phyloP scores from a whole-genome alignment of 495 filamentous ascomycete genomes.

The Penicillium chermesinum region DNA sequence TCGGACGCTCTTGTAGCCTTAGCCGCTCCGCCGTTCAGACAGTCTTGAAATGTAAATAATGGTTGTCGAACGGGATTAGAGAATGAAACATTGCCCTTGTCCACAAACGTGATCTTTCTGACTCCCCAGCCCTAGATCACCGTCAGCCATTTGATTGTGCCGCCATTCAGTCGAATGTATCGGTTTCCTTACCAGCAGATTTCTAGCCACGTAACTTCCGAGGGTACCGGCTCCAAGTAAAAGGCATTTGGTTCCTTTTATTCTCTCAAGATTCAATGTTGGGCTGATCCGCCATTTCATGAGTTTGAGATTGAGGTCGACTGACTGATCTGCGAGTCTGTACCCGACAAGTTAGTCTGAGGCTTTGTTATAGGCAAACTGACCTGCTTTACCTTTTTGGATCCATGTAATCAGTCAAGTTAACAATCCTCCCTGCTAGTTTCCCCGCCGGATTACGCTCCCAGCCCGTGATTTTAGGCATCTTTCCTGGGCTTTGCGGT shows the following conservation, averaged over 20 bases:
- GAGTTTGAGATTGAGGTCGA: conserved; percentile 93
- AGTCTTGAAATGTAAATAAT: conserved; percentile 84
- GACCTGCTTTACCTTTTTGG: conserved; percentile 52
- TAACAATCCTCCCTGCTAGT: conserved; percentile 65
- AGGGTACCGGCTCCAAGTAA: conserved; percentile 93
- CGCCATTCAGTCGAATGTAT: neutral
- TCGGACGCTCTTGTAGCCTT: conserved; percentile 82
- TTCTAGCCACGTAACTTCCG: conserved; percentile 86
- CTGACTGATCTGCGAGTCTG: conserved; percentile 86
- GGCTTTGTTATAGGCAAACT: neutral
- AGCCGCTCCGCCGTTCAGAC: conserved; percentile 73
- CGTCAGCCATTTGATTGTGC: neutral
- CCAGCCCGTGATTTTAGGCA: conserved; percentile 94
- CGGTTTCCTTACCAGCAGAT: conserved; percentile 56
- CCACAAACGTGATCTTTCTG: conserved; percentile 92
- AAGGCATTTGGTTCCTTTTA: conserved; percentile 88
- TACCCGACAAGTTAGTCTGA: neutral
- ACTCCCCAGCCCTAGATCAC: conserved; percentile 76
- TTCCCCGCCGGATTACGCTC: conserved; percentile 77
- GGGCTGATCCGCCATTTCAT: conserved; percentile 98
- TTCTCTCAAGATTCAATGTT: conserved; percentile 74
- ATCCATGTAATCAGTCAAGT: conserved; percentile 88
- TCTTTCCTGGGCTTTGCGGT: conserved; percentile 32
- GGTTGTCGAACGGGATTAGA: conserved; percentile 98
- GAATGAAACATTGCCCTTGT: conserved; percentile 89